Percentiles rank a stretch among this genome's conserved stretches.
Conservation (phyloP, 768 basidiomycete genomes). For the Gloeophyllum trabeum region DNA sequence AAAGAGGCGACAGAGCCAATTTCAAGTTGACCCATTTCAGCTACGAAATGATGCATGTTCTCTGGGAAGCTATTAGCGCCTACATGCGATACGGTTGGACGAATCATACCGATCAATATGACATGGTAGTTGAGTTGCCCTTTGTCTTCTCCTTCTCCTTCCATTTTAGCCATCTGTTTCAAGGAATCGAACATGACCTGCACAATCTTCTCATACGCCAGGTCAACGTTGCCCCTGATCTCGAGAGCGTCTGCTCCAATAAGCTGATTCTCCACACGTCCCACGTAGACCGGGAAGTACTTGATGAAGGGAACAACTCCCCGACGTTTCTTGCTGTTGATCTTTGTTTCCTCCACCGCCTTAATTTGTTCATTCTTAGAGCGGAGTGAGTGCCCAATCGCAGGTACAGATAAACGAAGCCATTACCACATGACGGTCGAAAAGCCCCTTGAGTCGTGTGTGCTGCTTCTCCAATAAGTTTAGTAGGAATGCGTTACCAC, state of each 20-base stretch:
- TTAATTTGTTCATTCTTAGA: constrained; percentile 77
- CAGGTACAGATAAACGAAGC: neutral
- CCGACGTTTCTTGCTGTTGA: constrained; percentile 85
- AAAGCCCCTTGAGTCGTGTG: constrained; percentile 57
- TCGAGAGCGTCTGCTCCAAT: constrained; percentile 66
- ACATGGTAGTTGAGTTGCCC: constrained; percentile 96
- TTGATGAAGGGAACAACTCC: constrained; percentile 90
- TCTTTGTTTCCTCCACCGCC: constrained; percentile 80
- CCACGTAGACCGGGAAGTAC: constrained; percentile 83
- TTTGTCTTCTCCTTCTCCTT: constrained; percentile 90
- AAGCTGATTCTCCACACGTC: constrained; percentile 77
- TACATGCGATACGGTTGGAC: neutral
- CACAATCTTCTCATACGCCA: constrained; percentile 81
- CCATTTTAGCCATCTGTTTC: constrained; percentile 93
- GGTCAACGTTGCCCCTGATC: constrained; percentile 67
- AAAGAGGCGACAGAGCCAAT: constrained; percentile 51
- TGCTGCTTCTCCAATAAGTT: constrained; percentile 77
- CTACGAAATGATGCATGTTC: constrained; percentile 92
- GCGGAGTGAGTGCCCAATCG: constrained; percentile 2
- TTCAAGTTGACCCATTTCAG: constrained; percentile 67
- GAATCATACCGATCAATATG: constrained; percentile 73
- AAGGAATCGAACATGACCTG: constrained; percentile 86
- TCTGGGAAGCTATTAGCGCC: constrained; percentile 32
- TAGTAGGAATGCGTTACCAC: constrained; percentile 63
- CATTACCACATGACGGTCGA: constrained; percentile 68